Evolutionary conservation across 1,284 basidiomycete genomes (phyloP).

Genomic region (Ceratobasidium sp.): DNA sequence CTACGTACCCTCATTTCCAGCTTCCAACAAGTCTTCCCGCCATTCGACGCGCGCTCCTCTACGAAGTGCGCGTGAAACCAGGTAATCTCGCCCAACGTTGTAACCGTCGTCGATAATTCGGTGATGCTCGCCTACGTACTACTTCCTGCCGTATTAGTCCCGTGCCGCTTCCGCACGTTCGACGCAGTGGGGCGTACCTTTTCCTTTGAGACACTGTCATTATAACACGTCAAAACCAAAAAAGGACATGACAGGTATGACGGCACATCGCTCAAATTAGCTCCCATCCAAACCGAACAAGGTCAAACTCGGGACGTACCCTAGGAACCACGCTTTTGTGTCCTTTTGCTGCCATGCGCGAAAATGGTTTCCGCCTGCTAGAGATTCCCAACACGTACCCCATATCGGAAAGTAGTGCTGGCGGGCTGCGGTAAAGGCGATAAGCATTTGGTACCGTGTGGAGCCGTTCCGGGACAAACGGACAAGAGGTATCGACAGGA

Average conservation of each 20-base stretch:
- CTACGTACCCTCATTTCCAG: slow-evolving; percentile 64
- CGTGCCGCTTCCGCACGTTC: too few species aligned
- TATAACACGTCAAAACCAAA: too few species aligned
- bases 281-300: slow-evolving; percentile 9
- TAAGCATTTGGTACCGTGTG: neutral
- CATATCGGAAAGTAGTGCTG: slow-evolving; percentile 45
- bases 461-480: neutral
- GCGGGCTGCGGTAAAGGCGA: slow-evolving; percentile 30
- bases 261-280: neutral
- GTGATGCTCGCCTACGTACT: slow-evolving; percentile 70
- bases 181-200: slow-evolving; percentile 52
- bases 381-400: slow-evolving; percentile 58
- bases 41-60: slow-evolving; percentile 75
- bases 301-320: slow-evolving; percentile 49
- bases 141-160: neutral
- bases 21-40: slow-evolving; percentile 66
- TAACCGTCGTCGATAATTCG: slow-evolving; percentile 76
- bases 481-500: neutral
- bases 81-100: slow-evolving; percentile 74
- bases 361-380: slow-evolving; percentile 58
- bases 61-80: slow-evolving; percentile 66
- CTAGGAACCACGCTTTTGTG: slow-evolving; percentile 58
- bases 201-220: slow-evolving; percentile 70
- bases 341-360: slow-evolving; percentile 59
- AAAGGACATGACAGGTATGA: too few species aligned